These are phyloP conservation scores for Colletotrichum melonis DNA, from an alignment of 2,329 filamentous ascomycete genomes.

Conservation along the genomic window DNA sequence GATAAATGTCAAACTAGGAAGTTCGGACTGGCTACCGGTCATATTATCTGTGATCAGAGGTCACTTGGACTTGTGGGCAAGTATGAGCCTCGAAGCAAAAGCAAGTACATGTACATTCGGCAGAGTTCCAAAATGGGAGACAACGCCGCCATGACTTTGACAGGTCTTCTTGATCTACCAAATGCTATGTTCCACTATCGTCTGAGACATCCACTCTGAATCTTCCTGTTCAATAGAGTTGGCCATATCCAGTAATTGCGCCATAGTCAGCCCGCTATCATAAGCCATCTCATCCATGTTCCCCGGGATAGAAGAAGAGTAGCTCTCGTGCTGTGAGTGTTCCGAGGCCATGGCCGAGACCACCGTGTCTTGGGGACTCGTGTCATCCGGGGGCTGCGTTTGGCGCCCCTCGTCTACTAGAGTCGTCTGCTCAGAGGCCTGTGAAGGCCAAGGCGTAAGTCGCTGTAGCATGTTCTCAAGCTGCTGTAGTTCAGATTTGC, in stretches of 20 bases:
- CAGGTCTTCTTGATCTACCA: slow-evolving; percentile 42
- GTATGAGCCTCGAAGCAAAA: too few species aligned
- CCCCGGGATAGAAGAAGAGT: slow-evolving; percentile 23
- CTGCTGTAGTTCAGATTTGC: slow-evolving; percentile 57
- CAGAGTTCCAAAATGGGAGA: too few species aligned
- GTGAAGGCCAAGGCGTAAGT: slow-evolving; percentile 34
- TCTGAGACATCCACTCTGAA: slow-evolving; percentile 59
- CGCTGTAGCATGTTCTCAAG: slow-evolving; percentile 52
- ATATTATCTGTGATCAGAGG: too few species aligned
- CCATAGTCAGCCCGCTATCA: slow-evolving; percentile 53
- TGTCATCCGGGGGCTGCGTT: neutral
- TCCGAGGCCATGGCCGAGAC: slow-evolving; percentile 13
- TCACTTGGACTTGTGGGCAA: too few species aligned
- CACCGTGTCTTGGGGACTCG: slow-evolving; percentile 7
- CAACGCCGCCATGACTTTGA: too few species aligned
- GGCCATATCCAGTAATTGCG: slow-evolving; percentile 59
- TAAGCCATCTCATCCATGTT: slow-evolving; percentile 40
- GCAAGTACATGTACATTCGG: too few species aligned
- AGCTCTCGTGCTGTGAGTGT: slow-evolving; percentile 22
- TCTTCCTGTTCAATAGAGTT: slow-evolving; percentile 57
- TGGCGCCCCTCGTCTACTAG: neutral
- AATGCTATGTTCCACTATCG: slow-evolving; percentile 56
- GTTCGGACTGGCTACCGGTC: too few species aligned
- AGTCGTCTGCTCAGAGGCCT: slow-evolving; percentile 9
- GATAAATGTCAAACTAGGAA: too few species aligned